Percentiles rank a stretch among this genome's conserved stretches.
phyloP scores from a whole-genome alignment of 139 green algal species.

The Chlamydomonas eustigma region DNA sequence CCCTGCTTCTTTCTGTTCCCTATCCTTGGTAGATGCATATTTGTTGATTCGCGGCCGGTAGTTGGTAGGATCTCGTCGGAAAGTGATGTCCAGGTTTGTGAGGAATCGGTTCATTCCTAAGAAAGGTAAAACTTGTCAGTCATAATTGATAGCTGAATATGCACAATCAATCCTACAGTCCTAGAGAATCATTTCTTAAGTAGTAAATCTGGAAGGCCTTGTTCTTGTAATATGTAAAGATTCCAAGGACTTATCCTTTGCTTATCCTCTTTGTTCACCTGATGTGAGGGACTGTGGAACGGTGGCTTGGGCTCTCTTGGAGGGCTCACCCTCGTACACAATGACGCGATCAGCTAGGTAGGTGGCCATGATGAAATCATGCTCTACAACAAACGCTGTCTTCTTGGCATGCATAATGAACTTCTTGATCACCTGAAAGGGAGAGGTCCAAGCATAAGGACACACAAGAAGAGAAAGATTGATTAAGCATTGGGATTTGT shows the following conservation, averaged over 20 bases:
- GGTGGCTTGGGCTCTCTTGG: conserved; percentile 68
- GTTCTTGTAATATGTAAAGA: no score
- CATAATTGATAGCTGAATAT: no score
- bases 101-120: conserved; percentile 92
- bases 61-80: conserved; percentile 97
- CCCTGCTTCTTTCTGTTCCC: conserved; percentile 93
- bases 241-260: no score
- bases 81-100: conserved; percentile 96
- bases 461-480: not conserved
- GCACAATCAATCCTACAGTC: no score
- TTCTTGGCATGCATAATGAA: conserved; percentile 99
- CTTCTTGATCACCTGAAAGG: conserved; percentile 94
- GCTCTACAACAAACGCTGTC: conserved; percentile 99
- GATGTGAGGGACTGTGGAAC: conserved; percentile 76
- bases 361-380: conserved; percentile 99
- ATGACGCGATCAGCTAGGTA: conserved; percentile 97
- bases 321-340: conserved; percentile 92
- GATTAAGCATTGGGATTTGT: no score
- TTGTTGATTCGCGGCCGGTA: conserved; percentile 99
- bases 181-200: no score
- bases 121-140: no score
- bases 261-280: no score
- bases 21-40: conserved; percentile 87
- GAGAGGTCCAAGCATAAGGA: not conserved
- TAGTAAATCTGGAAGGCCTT: no score